phyloP scores from a whole-genome alignment of 1,284 basidiomycete species.

The Ustanciosporium gigantosporum region DNA sequence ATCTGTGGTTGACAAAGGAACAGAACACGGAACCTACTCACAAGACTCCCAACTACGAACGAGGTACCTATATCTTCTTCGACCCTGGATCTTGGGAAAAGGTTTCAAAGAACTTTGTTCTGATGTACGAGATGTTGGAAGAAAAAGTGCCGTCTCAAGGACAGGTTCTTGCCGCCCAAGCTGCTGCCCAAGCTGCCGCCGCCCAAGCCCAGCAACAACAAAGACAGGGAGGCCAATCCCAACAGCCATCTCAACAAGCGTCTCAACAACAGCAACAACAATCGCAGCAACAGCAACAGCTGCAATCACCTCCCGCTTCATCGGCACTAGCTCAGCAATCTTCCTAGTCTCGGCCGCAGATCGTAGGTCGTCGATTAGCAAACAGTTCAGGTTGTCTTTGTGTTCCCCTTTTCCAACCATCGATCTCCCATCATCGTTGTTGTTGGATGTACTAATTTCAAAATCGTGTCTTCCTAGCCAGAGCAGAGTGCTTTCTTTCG shows the following conservation, averaged over 20 bases:
- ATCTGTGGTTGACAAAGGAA: slow-evolving; percentile 94
- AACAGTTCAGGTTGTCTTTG: too few relatives aligned
- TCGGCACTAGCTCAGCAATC: neutral
- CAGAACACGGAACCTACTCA: slow-evolving; percentile 77
- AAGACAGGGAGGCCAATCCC: neutral
- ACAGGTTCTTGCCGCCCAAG: slow-evolving; percentile 31
- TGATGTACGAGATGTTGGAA: slow-evolving; percentile 82
- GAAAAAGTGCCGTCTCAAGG: slow-evolving; percentile 67
- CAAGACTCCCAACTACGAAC: slow-evolving; percentile 86
- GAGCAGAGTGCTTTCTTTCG: too few relatives aligned
- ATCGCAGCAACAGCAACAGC: slow-evolving; percentile 7
- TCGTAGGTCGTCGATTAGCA: too few relatives aligned
- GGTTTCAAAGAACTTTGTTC: slow-evolving; percentile 73
- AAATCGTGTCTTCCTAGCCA: too few relatives aligned
- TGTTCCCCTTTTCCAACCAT: too few relatives aligned
- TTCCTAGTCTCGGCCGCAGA: too few relatives aligned
- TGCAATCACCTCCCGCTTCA: neutral
- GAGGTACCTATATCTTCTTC: slow-evolving; percentile 87
- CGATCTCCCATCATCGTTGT: too few relatives aligned
- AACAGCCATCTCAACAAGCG: neutral
- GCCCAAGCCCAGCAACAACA: slow-evolving; percentile 16
- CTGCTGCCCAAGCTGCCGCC: slow-evolving; percentile 14
- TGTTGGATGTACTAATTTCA: too few relatives aligned
- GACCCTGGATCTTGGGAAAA: slow-evolving; percentile 87
- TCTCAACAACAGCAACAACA: slow-evolving; percentile 8